These are phyloP conservation scores for Coemansia sp. DNA, from an alignment of 192 early-diverging fungal species.

Conservation along the genomic window DNA sequence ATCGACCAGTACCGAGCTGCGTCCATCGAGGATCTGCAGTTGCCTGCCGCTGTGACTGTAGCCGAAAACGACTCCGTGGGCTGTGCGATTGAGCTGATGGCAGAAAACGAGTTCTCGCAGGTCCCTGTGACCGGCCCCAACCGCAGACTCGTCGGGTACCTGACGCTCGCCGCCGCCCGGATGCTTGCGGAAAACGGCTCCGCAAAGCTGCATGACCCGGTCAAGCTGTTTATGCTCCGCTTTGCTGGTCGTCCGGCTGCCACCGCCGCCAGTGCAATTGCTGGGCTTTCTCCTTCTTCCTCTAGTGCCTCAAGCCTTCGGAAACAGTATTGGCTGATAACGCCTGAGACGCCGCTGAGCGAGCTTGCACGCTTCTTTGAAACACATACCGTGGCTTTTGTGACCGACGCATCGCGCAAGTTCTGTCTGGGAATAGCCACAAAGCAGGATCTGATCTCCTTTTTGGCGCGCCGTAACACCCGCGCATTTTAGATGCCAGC, in stretches of 20 bases:
- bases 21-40: conserved; percentile 81
- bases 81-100: conserved; percentile 74
- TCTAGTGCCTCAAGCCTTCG: not conserved
- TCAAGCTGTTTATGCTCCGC: conserved; percentile 68
- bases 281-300: not conserved
- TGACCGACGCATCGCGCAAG: conserved; percentile 77
- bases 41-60: conserved; percentile 77
- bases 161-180: conserved; percentile 69
- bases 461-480: conserved; percentile 63
- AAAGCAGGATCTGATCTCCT: conserved; percentile 74
- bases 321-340: conserved; percentile 71
- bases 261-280: not conserved
- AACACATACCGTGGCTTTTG: conserved; percentile 76
- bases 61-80: conserved; percentile 59
- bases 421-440: conserved; percentile 82
- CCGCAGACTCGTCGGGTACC: conserved; percentile 74
- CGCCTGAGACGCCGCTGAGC: conserved; percentile 75
- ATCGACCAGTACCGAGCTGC: conserved; percentile 76
- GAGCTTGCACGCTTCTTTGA: conserved; percentile 86
- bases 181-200: conserved; percentile 58
- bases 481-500: not conserved
- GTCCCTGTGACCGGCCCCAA: conserved; percentile 71
- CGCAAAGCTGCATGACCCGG: conserved; percentile 53
- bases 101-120: conserved; percentile 85
- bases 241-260: conserved; percentile 38